A percentile compares a stretch with the other conserved stretches of the same genome.
Conservation (phyloP, 345 rosid species). For the Acer saccharum region DNA sequence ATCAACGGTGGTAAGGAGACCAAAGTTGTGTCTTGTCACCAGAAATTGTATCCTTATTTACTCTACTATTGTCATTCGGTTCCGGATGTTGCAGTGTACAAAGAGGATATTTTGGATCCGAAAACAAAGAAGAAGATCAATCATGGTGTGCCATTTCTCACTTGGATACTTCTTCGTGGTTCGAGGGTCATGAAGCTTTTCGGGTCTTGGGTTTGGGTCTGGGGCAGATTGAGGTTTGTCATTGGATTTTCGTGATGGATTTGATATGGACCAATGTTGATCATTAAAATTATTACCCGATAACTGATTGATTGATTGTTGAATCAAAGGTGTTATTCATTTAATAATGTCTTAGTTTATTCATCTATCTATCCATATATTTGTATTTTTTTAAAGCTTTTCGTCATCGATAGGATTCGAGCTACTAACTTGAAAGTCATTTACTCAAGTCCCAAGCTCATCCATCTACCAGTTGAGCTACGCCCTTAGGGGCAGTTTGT, state of each 20-base stretch:
- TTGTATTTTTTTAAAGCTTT: too few species aligned
- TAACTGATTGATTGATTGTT: too few species aligned
- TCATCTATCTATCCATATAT: too few species aligned
- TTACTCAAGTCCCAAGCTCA: too few species aligned
- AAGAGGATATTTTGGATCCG: constrained; percentile 47
- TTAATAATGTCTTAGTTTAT: not conserved
- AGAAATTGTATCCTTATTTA: constrained; percentile 2
- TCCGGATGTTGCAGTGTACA: constrained; percentile 51
- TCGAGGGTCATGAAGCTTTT: constrained; percentile 52
- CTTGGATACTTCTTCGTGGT: constrained; percentile 51
- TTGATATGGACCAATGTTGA: constrained; percentile 37
- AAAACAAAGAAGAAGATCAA: constrained; percentile 38
- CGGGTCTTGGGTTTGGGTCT: constrained; percentile 42
- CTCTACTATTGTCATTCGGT: constrained; percentile 58
- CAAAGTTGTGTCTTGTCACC: not conserved
- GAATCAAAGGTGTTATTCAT: not conserved
- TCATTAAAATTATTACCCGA: not conserved
- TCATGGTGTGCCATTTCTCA: constrained; percentile 55
- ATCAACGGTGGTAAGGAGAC: not conserved
- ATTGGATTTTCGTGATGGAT: constrained; percentile 58
- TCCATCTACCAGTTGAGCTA: too few species aligned
- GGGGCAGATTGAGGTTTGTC: constrained; percentile 54
- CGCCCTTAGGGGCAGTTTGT: too few species aligned
- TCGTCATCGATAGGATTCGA: too few species aligned
- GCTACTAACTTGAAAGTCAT: too few species aligned